Conservation (phyloP, 768 basidiomycete genomes). For the Auricularia auricula-judae region DNA sequence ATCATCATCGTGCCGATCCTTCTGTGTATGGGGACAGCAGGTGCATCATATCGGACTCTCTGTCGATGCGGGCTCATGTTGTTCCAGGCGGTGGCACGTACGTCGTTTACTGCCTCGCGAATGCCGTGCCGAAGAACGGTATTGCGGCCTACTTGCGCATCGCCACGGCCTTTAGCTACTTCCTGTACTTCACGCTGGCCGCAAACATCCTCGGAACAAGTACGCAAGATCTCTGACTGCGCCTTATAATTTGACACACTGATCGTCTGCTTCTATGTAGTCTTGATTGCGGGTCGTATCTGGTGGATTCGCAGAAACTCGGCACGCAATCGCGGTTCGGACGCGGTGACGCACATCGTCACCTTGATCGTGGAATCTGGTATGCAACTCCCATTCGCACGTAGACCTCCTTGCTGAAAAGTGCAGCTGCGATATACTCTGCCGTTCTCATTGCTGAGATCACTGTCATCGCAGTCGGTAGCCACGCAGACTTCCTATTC, state of each 20-base stretch:
- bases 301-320: not conserved
- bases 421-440: not conserved
- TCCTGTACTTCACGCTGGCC: not conserved
- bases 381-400: not conserved
- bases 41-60: conserved; percentile 8
- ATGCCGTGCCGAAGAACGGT: conserved; percentile 1
- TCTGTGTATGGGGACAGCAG: conserved; percentile 20
- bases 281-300: not conserved
- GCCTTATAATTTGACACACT: not conserved
- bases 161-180: not conserved
- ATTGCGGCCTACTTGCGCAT: not conserved
- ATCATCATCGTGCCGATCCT: conserved; percentile 20
- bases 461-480: not conserved
- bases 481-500: not conserved
- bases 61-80: not conserved
- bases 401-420: not conserved
- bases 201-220: not conserved
- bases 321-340: not conserved
- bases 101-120: not conserved
- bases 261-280: not conserved
- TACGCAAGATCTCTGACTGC: not conserved
- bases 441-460: not conserved
- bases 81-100: not conserved
- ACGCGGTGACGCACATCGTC: not conserved
- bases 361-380: not conserved